Percentiles rank a stretch among this genome's conserved stretches.
Evolutionary conservation across 805 yeast species (phyloP).

Genomic region (Candida ponderosae): DNA sequence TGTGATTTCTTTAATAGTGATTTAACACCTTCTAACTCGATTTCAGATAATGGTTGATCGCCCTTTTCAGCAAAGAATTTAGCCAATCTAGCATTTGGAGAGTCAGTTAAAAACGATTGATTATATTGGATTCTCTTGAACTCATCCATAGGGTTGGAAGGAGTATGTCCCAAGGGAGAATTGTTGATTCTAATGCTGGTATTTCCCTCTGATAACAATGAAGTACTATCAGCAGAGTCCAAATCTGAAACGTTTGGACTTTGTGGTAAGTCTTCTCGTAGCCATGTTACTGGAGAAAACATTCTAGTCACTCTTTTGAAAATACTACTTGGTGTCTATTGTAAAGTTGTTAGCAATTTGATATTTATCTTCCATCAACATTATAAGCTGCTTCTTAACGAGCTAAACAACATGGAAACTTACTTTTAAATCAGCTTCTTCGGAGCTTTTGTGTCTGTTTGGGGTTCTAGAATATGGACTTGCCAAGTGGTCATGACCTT

Average conservation of each 20-base stretch:
- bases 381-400: too few relatives aligned
- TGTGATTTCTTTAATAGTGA: conserved; percentile 42
- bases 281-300: conserved; percentile 17
- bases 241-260: background rate
- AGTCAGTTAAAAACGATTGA: conserved; percentile 9
- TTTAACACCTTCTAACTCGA: conserved; percentile 78
- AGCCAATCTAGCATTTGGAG: conserved; percentile 56
- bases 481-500: conserved; percentile 8
- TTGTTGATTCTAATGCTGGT: background rate
- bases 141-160: conserved; percentile 14
- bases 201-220: background rate
- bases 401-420: conserved; percentile 72
- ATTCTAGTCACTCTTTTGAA: conserved; percentile 17
- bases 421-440: conserved; percentile 69
- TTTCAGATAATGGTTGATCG: conserved; percentile 59
- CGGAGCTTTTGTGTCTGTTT: conserved; percentile 1
- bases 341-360: conserved; percentile 11
- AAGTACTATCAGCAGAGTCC: background rate
- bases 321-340: conserved; percentile 17
- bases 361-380: conserved; percentile 58
- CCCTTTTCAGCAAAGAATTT: conserved; percentile 70
- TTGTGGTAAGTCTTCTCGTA: background rate
- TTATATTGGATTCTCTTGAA: conserved; percentile 6
- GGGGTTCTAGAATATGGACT: conserved; percentile 13
- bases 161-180: too few relatives aligned